phyloP scores from a whole-genome alignment of 768 basidiomycete species.

The Russula earlei region DNA sequence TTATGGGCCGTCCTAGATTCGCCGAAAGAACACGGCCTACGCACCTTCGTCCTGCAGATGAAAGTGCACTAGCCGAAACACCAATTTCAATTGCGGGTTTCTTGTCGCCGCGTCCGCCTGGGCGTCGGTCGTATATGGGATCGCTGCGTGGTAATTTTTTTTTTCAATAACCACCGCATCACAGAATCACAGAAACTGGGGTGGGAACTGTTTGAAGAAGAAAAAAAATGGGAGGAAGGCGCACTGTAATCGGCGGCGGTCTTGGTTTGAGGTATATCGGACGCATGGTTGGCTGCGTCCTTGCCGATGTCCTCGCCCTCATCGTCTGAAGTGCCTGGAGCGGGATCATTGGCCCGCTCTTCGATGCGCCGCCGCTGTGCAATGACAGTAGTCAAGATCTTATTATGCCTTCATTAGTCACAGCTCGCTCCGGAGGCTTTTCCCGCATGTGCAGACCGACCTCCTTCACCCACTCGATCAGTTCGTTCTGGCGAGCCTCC shows the following conservation, averaged over 20 bases:
- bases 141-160: conserved; percentile 37
- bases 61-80: conserved; percentile 76
- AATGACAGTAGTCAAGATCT: conserved; percentile 59
- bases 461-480: conserved; percentile 75
- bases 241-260: conserved; percentile 65
- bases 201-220: not conserved
- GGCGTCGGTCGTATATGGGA: conserved; percentile 68
- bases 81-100: conserved; percentile 70
- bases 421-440: not conserved
- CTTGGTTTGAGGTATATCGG: conserved; percentile 58
- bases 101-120: conserved; percentile 68
- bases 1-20: not conserved
- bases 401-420: conserved; percentile 5
- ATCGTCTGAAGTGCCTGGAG: conserved; percentile 27
- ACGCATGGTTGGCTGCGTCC: conserved; percentile 34
- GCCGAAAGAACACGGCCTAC: conserved; percentile 13
- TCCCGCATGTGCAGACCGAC: conserved; percentile 36
- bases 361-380: conserved; percentile 50
- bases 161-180: not conserved
- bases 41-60: conserved; percentile 55
- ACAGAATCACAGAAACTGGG: not conserved
- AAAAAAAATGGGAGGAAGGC: conserved; percentile 24
- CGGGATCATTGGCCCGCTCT: conserved; percentile 45
- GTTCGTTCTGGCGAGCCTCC: conserved; percentile 49
- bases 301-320: conserved; percentile 26